Percentiles rank a stretch among this genome's conserved stretches.
Conservation (phyloP, 2,329 filamentous ascomycete species). For the Aspergillus hortae region DNA sequence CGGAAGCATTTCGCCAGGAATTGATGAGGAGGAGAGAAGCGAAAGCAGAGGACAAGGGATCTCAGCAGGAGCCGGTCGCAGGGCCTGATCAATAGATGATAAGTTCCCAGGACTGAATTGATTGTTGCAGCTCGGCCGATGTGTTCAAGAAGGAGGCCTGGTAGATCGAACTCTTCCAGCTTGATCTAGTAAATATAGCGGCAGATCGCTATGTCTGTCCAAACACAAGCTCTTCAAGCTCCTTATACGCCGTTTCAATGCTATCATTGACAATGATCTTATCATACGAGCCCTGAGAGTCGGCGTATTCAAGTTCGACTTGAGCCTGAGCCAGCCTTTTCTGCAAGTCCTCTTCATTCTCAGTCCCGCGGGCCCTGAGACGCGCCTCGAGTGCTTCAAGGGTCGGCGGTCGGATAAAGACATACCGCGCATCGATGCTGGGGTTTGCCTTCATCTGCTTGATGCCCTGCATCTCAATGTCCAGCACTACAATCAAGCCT, state of each 20-base stretch:
- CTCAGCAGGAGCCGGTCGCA: too few relatives aligned
- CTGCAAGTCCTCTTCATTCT: conserved; percentile 64
- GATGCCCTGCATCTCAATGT: conserved; percentile 88
- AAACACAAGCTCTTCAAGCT: conserved; percentile 43
- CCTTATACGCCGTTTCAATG: conserved; percentile 49
- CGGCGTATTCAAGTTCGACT: conserved; percentile 66
- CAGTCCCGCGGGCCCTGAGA: conserved; percentile 66
- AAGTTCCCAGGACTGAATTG: too few relatives aligned
- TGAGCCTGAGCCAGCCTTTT: conserved; percentile 65
- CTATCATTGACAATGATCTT: conserved; percentile 61
- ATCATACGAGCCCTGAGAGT: conserved; percentile 60
- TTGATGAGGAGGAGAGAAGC: too few relatives aligned
- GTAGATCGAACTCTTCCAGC: too few relatives aligned
- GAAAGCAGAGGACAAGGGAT: too few relatives aligned
- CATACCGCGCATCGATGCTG: conserved; percentile 65
- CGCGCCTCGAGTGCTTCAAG: conserved; percentile 67
- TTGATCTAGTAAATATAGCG: background rate
- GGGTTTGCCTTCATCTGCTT: conserved; percentile 74
- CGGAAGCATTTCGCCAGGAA: too few relatives aligned
- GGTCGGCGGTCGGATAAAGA: conserved; percentile 76
- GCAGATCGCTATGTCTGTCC: background rate
- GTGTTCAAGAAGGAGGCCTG: too few relatives aligned
- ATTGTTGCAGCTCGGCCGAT: too few relatives aligned
- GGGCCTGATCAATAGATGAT: too few relatives aligned
- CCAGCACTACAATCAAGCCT: conserved; percentile 66